Base-by-base conservation (phyloP, 2,329 filamentous ascomycete species). In the Aaosphaeria pasadenensis region DNA sequence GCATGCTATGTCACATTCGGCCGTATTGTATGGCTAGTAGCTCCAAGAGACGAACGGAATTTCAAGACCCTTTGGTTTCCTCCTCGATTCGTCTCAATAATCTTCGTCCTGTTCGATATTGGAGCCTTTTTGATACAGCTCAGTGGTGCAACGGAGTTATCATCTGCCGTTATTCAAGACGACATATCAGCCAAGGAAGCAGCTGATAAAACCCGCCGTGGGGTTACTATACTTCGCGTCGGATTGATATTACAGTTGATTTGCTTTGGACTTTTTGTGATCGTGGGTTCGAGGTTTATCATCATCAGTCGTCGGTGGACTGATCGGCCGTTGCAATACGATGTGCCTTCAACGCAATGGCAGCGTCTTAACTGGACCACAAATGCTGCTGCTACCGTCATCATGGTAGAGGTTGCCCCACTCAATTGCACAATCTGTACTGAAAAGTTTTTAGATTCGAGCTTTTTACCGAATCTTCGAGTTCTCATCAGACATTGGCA, bases 41-140 rank as follows among this genome's bases (percentile, higher is more conserved):
- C 24, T 7, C 32, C 32, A 17, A 17, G 6, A 7, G n/a, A 7
- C 6, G 32, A 35, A 6, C 32, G 32, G 17, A 36, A 11, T 38
- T 44, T 44, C 32, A 11, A 28, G 7, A 38, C 31, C 7, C 43
- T 44, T 38, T 44, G 32, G 32, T 11, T 11, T 17, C 32, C 32
- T 35, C 43, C 32, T 9, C 32, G 32, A n/a, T 38, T 35, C 13
- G 17, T 44, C 11, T 35, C 43, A 7, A 7, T 38, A 7, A 17
- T 44, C 7, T 44, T 44, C 24, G 32, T 44, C n/a, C 6, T 28
- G 7, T 44, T 44, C 38, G 32, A 44, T 28, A 30, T 44, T 29
- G n/a, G 30, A 7, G 33, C 43, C 32, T 44, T 44, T 44, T 38
- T 44, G 11, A 44, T 44, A n/a, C 32, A 44, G 31, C 24, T 44